Base-by-base conservation (phyloP, 169 alveolate genomes). In the Hepatocystis sp. region DNA sequence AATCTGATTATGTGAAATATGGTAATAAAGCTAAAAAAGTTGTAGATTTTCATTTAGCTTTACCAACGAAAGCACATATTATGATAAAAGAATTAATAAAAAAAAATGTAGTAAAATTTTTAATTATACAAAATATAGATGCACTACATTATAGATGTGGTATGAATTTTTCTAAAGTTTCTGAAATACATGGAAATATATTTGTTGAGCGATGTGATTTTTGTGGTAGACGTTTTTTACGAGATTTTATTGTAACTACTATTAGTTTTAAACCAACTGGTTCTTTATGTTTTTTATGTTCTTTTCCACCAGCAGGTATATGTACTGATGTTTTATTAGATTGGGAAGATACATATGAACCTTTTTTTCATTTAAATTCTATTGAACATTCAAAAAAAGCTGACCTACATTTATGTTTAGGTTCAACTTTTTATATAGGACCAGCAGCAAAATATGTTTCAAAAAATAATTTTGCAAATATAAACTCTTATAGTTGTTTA, bases 391-490 rank as follows among this genome's bases (percentile, higher is more conserved):
- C 96, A 10, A 90, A 91, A 64, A 84, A 40, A 21, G 94, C 97
- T 2, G 95, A 91, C 32, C 76, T 91, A 32, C 96, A 93, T 60
- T 85, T 94, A 28, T 84, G 94, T 15, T 65, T 94, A 23, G 97
- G 97, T 15, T 84, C 95, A n/a, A 84, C 93, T 19, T 66, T 94
- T 67, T 95, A 93, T 66, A 92, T 94, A 11, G 93, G 91, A 42
- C 97, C 97, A 2, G 97, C 97, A 11, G 90, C 96, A 64, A 90
- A 65, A 61, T 94, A 93, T 53, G 95, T 96, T 2, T 91, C 95
- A 7, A 63, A 61, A 34, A 94, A 90, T 46, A 88, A 92, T 46
- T 84, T 84, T 55, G 90, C 95, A 28, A 53, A 61, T 49, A 58
- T 44, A 34, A 90, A 88, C 4, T 68, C 95, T 1, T 81, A 84